These are phyloP conservation scores for Hemisphaericaspora lyxosophila DNA, from an alignment of 1,139 yeast genomes.

Conservation along the genomic window DNA sequence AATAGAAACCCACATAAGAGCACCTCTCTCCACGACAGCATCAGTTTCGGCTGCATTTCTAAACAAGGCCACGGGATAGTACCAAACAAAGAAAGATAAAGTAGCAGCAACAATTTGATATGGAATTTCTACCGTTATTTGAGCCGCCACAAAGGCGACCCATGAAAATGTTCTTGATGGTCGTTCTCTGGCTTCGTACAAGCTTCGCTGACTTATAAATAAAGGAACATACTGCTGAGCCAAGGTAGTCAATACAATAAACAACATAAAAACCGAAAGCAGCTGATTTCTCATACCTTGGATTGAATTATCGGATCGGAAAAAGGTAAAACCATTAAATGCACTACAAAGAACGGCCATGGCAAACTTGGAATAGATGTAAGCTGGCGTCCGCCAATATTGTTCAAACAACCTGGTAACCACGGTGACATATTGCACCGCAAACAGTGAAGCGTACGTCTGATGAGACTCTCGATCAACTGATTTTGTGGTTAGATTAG, in stretches of 20 bases:
- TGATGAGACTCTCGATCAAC: conserved; percentile 18
- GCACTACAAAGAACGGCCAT: conserved; percentile 40
- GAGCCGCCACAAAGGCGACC: conserved; percentile 50
- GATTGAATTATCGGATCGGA: conserved; percentile 25
- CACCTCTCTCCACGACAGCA: conserved; percentile 35
- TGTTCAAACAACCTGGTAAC: conserved; percentile 30
- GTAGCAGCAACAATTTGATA: conserved; percentile 70
- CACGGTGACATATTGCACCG: conserved; percentile 23
- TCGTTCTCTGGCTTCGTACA: conserved; percentile 39
- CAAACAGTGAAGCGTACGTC: conserved; percentile 22
- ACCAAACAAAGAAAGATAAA: conserved; percentile 68
- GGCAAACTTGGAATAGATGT: conserved; percentile 41
- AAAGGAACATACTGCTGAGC: conserved; percentile 51
- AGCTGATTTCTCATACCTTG: conserved; percentile 51
- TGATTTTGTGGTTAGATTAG: background rate
- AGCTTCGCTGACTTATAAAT: conserved; percentile 33
- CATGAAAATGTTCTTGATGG: conserved; percentile 33
- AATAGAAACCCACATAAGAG: conserved; percentile 44
- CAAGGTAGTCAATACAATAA: conserved; percentile 46
- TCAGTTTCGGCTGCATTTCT: conserved; percentile 45
- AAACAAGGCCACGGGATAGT: conserved; percentile 70
- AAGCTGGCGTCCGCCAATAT: conserved; percentile 46
- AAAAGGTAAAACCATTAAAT: conserved; percentile 49
- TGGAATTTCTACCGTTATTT: conserved; percentile 72
- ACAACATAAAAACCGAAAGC: conserved; percentile 57